Percentiles rank a stretch among this genome's conserved stretches.
Conservation (phyloP, 2,329 filamentous ascomycete genomes). For the Ophiostoma ips region DNA sequence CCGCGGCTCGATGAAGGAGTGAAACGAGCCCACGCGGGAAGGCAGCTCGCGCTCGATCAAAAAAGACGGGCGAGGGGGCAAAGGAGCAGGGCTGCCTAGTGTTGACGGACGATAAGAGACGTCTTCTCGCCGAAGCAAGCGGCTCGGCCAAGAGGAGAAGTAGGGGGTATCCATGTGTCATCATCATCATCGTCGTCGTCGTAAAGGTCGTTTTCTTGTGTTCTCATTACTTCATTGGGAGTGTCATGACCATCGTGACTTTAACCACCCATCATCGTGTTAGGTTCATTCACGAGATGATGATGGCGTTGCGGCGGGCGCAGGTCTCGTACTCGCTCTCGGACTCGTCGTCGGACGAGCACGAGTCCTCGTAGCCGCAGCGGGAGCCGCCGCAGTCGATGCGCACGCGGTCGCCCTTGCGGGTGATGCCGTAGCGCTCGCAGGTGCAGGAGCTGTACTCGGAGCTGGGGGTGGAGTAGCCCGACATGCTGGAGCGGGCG, state of each 20-base stretch:
- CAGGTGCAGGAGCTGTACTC: constrained; percentile 75
- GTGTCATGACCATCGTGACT: no score
- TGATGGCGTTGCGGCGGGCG: constrained; percentile 50
- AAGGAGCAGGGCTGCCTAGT: no score
- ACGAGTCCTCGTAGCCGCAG: constrained; percentile 68
- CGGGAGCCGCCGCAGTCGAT: constrained; percentile 85
- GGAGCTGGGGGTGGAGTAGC: constrained; percentile 66
- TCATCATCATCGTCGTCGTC: background rate
- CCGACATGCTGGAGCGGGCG: constrained; percentile 60
- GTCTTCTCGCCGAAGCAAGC: no score
- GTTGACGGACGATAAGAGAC: no score
- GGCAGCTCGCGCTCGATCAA: background rate
- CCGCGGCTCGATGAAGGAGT: constrained; percentile 9
- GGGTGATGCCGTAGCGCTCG: constrained; percentile 92
- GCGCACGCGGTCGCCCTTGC: constrained; percentile 84
- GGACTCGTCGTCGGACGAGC: constrained; percentile 42
- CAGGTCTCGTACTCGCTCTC: constrained; percentile 26
- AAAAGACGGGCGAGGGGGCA: no score
- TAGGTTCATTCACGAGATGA: constrained; percentile 30
- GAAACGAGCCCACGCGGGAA: constrained; percentile 3
- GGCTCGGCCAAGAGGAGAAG: no score
- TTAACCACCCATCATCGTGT: background rate
- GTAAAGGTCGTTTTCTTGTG: background rate
- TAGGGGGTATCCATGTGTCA: background rate
- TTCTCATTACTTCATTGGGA: no score